phyloP scores from a whole-genome alignment of 768 basidiomycete species.

The Auricularia heimuer region DNA sequence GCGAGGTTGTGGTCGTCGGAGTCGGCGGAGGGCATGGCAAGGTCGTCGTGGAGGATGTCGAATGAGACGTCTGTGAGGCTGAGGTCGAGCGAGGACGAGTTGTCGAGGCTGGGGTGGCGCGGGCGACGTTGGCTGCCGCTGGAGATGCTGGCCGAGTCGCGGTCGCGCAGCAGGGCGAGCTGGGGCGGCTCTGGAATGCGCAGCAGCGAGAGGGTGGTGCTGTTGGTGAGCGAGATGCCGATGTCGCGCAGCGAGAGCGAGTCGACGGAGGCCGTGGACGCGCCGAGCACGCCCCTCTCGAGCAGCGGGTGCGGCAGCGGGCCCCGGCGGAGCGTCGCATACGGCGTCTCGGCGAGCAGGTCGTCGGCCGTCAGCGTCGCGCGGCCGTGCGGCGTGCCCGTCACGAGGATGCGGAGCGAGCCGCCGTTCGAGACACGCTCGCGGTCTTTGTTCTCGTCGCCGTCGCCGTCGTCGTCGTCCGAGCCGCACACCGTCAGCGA shows the following conservation, averaged over 20 bases:
- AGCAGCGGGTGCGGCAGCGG: background rate
- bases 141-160: background rate
- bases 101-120: background rate
- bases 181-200: background rate
- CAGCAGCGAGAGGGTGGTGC: background rate
- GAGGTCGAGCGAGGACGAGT: background rate
- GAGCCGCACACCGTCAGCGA: background rate
- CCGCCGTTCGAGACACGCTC: background rate
- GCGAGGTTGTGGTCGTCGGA: background rate
- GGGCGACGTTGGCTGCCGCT: background rate
- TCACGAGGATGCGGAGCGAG: background rate
- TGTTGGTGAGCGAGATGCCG: background rate
- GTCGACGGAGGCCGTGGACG: background rate
- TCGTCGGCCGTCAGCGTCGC: background rate
- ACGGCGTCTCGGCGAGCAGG: background rate
- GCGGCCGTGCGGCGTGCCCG: background rate
- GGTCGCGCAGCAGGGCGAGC: background rate
- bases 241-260: background rate
- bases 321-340: background rate
- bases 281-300: background rate
- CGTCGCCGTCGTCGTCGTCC: background rate
- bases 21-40: background rate
- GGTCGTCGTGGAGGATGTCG: constrained; percentile 1
- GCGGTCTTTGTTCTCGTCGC: background rate
- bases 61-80: background rate